These are phyloP conservation scores for Aspergillus ibericus DNA, from an alignment of 2,329 filamentous ascomycete genomes.

Conservation along the genomic window DNA sequence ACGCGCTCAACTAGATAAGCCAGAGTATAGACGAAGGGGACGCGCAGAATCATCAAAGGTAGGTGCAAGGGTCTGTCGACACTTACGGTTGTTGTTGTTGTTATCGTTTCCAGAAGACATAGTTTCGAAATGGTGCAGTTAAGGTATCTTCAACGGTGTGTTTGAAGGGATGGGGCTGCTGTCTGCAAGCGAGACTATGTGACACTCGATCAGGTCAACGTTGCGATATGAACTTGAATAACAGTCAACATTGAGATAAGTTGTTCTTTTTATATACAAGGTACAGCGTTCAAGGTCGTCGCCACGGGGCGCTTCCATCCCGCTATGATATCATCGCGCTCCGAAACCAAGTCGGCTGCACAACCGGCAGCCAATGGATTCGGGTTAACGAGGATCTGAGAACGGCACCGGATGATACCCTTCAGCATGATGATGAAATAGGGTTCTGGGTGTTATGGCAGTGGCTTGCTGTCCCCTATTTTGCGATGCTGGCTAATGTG, in stretches of 20 bases:
- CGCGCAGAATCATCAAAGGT: background rate
- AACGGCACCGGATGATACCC: background rate
- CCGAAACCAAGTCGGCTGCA: background rate
- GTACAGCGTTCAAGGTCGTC: background rate
- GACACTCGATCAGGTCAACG: background rate
- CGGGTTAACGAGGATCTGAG: background rate
- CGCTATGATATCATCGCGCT: conserved; percentile 4
- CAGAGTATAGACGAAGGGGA: background rate
- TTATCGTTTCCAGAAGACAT: conserved; percentile 1
- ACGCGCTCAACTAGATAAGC: background rate
- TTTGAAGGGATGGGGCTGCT: background rate
- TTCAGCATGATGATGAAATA: conserved; percentile 1
- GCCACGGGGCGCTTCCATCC: conserved; percentile 3
- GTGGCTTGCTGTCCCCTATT: background rate
- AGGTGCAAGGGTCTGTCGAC: background rate
- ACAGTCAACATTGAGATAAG: background rate
- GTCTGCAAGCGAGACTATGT: background rate
- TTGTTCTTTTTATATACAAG: background rate
- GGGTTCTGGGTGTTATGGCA: background rate
- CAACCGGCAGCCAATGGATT: background rate
- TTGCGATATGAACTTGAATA: background rate
- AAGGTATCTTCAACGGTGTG: background rate
- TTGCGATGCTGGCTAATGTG: background rate
- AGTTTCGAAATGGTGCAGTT: background rate
- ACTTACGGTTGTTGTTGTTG: conserved; percentile 8